Evolutionary conservation across 371 early-diverging fungal species (phyloP).

Genomic region (Blyttiomyces sp.): DNA sequence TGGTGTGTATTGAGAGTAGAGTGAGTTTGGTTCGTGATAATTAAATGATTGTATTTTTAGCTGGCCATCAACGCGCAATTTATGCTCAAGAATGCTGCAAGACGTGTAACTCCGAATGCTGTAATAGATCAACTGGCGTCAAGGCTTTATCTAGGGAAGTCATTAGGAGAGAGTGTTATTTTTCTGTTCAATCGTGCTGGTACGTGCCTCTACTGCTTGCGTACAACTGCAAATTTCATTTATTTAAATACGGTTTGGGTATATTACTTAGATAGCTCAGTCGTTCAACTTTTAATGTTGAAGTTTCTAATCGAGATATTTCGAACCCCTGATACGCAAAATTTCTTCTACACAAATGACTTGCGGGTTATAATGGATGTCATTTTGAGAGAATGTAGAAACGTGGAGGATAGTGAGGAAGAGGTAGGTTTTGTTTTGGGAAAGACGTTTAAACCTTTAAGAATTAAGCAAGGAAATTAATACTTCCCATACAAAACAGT

Average conservation of each 20-base stretch:
- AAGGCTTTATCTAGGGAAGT: conserved; percentile 65
- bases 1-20: conserved; percentile 26
- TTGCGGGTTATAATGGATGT: conserved; percentile 79
- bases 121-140: conserved; percentile 55
- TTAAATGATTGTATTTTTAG: conserved; percentile 14
- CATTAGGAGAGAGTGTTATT: conserved; percentile 77
- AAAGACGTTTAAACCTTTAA: background rate
- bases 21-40: background rate
- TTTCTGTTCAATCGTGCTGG: conserved; percentile 83
- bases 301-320: conserved; percentile 68
- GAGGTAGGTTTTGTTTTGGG: conserved; percentile 7
- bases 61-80: conserved; percentile 67
- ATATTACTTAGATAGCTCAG: no score
- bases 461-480: background rate
- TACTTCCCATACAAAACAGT: conserved; percentile 26
- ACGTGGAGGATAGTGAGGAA: conserved; percentile 68
- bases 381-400: conserved; percentile 70
- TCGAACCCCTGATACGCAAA: conserved; percentile 51
- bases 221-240: background rate
- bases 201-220: conserved; percentile 30
- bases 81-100: conserved; percentile 52
- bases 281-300: no score
- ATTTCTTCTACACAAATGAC: conserved; percentile 87
- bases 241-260: no score
- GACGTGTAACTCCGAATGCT: conserved; percentile 21